phyloP scores from a whole-genome alignment of 768 basidiomycete species.

The Hygrophoropsis aurantiaca region DNA sequence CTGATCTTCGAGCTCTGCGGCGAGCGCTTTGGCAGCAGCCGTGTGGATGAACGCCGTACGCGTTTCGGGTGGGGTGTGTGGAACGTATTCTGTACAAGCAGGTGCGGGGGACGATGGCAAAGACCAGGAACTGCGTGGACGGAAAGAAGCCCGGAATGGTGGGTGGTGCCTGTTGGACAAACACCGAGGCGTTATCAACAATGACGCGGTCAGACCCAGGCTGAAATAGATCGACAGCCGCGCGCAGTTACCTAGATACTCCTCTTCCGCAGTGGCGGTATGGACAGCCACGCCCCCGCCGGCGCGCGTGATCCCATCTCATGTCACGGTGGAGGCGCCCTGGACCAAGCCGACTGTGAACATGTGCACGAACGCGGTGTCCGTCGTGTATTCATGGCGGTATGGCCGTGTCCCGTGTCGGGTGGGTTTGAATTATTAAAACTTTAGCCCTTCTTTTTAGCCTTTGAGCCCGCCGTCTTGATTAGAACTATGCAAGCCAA shows the following conservation, averaged over 20 bases:
- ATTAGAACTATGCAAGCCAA: too few relatives aligned
- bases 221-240: background rate
- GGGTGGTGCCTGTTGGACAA: constrained; percentile 4
- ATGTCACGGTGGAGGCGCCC: background rate
- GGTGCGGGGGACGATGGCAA: constrained; percentile 1
- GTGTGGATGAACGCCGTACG: constrained; percentile 1
- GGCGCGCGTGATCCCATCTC: background rate
- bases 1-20: background rate
- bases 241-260: constrained; percentile 4
- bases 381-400: too few relatives aligned
- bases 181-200: background rate
- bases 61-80: background rate
- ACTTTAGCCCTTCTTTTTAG: too few relatives aligned
- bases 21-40: constrained; percentile 3
- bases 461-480: too few relatives aligned
- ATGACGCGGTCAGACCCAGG: too few relatives aligned
- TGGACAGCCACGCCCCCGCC: background rate
- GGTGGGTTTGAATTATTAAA: too few relatives aligned
- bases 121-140: background rate
- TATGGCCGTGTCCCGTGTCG: too few relatives aligned
- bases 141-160: constrained; percentile 1
- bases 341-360: constrained; percentile 1
- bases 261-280: background rate
- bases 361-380: background rate
- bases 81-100: background rate